These are phyloP conservation scores for Calonectria pteridis DNA, from an alignment of 2,329 filamentous ascomycete species.

Conservation along the genomic window DNA sequence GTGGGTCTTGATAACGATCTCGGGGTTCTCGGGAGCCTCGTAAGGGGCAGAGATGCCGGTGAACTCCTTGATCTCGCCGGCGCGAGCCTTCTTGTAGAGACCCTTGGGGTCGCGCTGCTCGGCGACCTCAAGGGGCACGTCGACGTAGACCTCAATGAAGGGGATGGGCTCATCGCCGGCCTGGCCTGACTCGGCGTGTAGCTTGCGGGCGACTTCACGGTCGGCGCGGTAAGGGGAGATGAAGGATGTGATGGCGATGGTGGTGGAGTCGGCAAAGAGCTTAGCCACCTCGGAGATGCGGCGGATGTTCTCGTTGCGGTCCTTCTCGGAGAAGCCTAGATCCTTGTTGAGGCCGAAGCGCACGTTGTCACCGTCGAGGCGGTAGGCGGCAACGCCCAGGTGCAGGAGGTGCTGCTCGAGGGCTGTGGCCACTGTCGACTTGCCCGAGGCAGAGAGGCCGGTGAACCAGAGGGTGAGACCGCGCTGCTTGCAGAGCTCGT, in stretches of 20 bases:
- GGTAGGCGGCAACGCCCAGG: constrained; percentile 85
- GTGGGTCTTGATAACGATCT: constrained; percentile 88
- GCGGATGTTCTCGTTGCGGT: constrained; percentile 97
- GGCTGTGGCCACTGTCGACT: constrained; percentile 96
- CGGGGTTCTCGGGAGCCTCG: constrained; percentile 86
- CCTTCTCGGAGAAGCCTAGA: constrained; percentile 91
- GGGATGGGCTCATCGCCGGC: constrained; percentile 77
- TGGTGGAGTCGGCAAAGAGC: constrained; percentile 91
- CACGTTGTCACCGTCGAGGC: constrained; percentile 97
- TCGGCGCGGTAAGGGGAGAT: constrained; percentile 95
- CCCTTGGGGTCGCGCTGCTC: constrained; percentile 98
- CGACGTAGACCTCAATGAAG: constrained; percentile 95
- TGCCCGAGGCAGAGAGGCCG: constrained; percentile 94
- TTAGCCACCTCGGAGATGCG: constrained; percentile 97
- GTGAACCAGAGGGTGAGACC: constrained; percentile 99
- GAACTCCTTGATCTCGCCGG: constrained; percentile 96
- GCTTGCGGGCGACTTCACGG: constrained; percentile 81
- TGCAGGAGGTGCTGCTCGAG: constrained; percentile 97
- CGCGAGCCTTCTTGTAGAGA: constrained; percentile 95
- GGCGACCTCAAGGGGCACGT: constrained; percentile 90
- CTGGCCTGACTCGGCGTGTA: constrained; percentile 73
- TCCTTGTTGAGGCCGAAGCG: constrained; percentile 99
- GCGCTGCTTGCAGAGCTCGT: constrained; percentile 80
- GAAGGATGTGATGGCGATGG: constrained; percentile 93
- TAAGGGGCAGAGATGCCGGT: constrained; percentile 96